A percentile compares a stretch with the other conserved stretches of the same genome.
phyloP scores from a whole-genome alignment of 345 rosid genomes.

The Litchi chinensis region DNA sequence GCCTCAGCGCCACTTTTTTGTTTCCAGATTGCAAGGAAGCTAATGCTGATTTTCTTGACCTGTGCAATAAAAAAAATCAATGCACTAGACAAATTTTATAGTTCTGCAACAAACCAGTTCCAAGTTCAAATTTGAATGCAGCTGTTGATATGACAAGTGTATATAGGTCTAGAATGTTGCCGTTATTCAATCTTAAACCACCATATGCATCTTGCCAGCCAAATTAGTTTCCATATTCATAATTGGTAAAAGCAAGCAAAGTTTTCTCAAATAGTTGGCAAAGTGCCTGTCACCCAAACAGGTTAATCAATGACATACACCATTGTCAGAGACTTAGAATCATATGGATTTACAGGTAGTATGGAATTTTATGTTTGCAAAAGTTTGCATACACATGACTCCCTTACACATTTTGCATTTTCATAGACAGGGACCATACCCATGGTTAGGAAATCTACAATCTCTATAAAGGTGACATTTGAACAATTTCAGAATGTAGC shows the following conservation, averaged over 20 bases:
- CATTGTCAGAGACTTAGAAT: neutral
- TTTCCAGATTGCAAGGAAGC: conserved; percentile 69
- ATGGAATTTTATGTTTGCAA: neutral
- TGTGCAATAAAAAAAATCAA: conserved; percentile 26
- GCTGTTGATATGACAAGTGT: neutral
- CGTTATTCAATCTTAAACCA: neutral
- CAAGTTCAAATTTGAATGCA: conserved; percentile 12
- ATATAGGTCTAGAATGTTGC: neutral
- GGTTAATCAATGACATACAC: conserved; percentile 3
- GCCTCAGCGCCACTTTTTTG: conserved; percentile 72
- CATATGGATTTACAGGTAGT: neutral
- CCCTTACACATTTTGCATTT: neutral
- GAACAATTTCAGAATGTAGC: neutral
- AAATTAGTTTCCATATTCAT: conserved; percentile 4
- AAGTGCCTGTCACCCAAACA: conserved; percentile 3
- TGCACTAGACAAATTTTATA: neutral
- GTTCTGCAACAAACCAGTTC: conserved; percentile 9
- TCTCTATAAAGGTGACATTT: neutral
- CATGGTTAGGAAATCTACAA: neutral
- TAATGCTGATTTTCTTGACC: conserved; percentile 72
- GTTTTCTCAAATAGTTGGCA: conserved; percentile 2
- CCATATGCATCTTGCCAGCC: neutral
- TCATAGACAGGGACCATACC: neutral
- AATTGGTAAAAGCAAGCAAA: neutral
- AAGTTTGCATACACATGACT: neutral